Conservation (phyloP, 805 yeast genomes). For the Candida coleopterorum region DNA sequence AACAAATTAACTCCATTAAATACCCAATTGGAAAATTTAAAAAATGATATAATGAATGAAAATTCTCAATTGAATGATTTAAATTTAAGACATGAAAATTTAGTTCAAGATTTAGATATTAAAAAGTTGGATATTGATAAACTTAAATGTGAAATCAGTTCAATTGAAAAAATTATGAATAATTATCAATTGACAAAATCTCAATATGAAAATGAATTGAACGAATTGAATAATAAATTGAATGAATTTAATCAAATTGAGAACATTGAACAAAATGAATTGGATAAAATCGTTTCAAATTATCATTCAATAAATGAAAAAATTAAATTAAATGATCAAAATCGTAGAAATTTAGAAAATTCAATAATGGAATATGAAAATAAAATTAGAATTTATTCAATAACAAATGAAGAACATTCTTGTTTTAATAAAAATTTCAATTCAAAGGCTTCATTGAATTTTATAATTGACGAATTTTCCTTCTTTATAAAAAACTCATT, state of each 20-base stretch:
- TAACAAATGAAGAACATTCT: conserved; percentile 6
- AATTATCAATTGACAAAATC: conserved; percentile 14
- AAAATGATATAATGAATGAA: neutral
- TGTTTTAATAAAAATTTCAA: conserved; percentile 18
- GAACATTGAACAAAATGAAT: conserved; percentile 15
- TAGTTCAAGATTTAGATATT: neutral
- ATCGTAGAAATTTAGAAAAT: conserved; percentile 45
- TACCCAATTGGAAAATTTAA: conserved; percentile 14
- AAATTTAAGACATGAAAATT: conserved; percentile 5
- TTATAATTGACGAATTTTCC: conserved; percentile 18
- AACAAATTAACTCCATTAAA: conserved; percentile 19
- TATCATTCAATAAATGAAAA: conserved; percentile 22
- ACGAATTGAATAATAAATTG: conserved; percentile 16
- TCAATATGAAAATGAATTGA: conserved; percentile 17
- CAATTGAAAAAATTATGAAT: conserved; percentile 15
- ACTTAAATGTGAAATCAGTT: neutral
- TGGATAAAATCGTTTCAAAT: conserved; percentile 12
- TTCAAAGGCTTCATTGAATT: conserved; percentile 1
- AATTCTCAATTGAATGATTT: conserved; percentile 9
- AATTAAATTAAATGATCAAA: conserved; percentile 28
- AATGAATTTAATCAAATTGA: conserved; percentile 14
- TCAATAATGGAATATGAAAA: conserved; percentile 36
- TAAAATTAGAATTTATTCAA: conserved; percentile 21
- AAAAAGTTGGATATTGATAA: conserved; percentile 5
- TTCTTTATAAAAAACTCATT: conserved; percentile 15